Evolutionary conservation across 768 basidiomycete species (phyloP), one percentile per base, ranked within the genome.

Genomic region (Suillus sp.): DNA sequence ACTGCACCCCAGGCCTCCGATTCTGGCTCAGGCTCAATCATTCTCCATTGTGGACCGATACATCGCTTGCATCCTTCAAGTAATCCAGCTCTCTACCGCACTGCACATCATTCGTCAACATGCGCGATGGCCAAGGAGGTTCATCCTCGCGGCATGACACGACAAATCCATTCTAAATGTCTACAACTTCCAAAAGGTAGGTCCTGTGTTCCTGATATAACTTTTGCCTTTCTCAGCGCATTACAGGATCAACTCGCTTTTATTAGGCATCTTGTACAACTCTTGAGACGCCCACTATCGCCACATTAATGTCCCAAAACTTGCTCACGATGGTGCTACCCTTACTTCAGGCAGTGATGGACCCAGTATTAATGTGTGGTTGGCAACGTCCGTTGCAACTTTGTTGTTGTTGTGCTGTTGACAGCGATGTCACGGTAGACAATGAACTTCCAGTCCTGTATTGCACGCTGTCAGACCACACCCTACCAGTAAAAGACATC

Each of bases 231-330:
- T 35, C 51, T 60, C 59, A 60, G 40, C 16, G 50, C 4, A 11
- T 62, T 38, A 37, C 71, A 97, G 96, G 95, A 99, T 74, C 95
- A 98, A 84, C 79, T 96, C 47, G 85, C 87, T 55, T 77, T 90
- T 50, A 95, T 97, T 95, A n/a, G 96, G 96, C n/a, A 88, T 95
- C 60, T 79, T 98, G 53, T 94, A 88, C 79, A 87, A 90, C 68
- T 85, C 92, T 0, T 95, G 95, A 87, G 96, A 98, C 64, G 96
- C 96, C 20, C 96, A 99, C 75, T 99, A 99, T 78, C 91, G 96
- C 63, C 83, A 88, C 71, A 84, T 98, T 59, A 91, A 86, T 64
- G 88, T 90, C 10, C 77, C 98, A 2, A 86, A 84, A 48, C 99
- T 98, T 73, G 91, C 93, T 10, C 80, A 81, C n/a, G 95, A 97